phyloP scores from a whole-genome alignment of 176 grass and related monocot species.

The Hordeum marinum region DNA sequence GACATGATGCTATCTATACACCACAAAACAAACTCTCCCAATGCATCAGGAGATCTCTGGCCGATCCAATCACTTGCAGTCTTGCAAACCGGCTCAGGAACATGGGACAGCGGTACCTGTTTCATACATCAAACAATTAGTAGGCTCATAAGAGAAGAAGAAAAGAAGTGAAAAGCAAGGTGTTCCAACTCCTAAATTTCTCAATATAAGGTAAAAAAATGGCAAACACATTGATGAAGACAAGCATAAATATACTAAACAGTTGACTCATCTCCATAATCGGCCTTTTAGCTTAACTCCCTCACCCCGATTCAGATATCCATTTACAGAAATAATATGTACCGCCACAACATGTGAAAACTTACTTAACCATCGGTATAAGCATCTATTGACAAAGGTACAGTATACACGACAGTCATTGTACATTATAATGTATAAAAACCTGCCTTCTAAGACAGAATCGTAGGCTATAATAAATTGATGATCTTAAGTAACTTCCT shows the following conservation, averaged over 20 bases:
- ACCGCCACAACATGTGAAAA: neutral
- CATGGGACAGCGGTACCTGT: conserved; percentile 73
- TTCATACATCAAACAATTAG: conserved; percentile 31
- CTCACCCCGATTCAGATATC: neutral
- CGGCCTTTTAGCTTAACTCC: neutral
- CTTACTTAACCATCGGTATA: neutral
- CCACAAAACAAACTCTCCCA: conserved; percentile 88
- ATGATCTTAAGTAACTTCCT: neutral
- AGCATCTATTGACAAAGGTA: neutral
- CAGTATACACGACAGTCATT: neutral
- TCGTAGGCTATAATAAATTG: neutral
- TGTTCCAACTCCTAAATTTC: neutral
- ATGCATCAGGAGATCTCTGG: conserved; percentile 62
- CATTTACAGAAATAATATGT: neutral
- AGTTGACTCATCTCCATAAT: neutral
- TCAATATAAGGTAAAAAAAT: neutral
- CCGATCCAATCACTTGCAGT: conserved; percentile 68
- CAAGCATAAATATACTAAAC: neutral
- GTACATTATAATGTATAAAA: neutral
- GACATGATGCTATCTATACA: conserved; percentile 81
- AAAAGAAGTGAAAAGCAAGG: neutral
- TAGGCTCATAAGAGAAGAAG: neutral
- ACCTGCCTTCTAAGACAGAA: neutral
- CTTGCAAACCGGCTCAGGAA: conserved; percentile 82
- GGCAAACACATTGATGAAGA: neutral